These are phyloP conservation scores for Globisporangium recalcitrans DNA, from an alignment of 352 stramenopile genomes.

Conservation along the genomic window DNA sequence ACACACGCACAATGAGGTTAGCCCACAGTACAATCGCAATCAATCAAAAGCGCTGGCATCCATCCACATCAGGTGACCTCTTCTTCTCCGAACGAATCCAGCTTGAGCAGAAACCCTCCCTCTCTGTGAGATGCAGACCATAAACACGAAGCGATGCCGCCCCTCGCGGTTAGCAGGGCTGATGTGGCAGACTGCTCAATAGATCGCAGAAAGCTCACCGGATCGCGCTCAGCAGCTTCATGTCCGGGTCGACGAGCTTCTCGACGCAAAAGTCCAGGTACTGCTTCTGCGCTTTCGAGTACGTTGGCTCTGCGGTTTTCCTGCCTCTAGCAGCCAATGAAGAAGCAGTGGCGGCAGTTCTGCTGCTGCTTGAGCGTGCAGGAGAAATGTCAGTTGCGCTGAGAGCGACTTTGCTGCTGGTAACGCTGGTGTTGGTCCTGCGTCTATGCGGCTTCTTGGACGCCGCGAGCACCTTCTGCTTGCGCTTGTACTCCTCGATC, in stretches of 20 bases:
- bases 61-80: constrained; percentile 35
- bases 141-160: neutral
- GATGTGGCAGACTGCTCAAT: too few species aligned
- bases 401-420: neutral
- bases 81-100: constrained; percentile 46
- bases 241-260: constrained; percentile 44
- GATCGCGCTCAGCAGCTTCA: constrained; percentile 37
- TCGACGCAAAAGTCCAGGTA: constrained; percentile 59
- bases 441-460: constrained; percentile 16
- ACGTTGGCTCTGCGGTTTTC: constrained; percentile 5
- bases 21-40: neutral
- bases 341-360: neutral
- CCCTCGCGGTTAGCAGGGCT: neutral
- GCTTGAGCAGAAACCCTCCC: constrained; percentile 34
- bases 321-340: constrained; percentile 12
- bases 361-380: neutral
- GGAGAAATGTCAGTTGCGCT: neutral
- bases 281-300: constrained; percentile 37
- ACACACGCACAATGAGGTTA: neutral
- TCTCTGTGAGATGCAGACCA: constrained; percentile 10
- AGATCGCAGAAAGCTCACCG: neutral
- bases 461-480: constrained; percentile 42
- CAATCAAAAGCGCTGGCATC: neutral
- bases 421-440: neutral
- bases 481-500: constrained; percentile 56